phyloP scores from a whole-genome alignment of 805 yeast species.

The Kurtzmaniella fragi region DNA sequence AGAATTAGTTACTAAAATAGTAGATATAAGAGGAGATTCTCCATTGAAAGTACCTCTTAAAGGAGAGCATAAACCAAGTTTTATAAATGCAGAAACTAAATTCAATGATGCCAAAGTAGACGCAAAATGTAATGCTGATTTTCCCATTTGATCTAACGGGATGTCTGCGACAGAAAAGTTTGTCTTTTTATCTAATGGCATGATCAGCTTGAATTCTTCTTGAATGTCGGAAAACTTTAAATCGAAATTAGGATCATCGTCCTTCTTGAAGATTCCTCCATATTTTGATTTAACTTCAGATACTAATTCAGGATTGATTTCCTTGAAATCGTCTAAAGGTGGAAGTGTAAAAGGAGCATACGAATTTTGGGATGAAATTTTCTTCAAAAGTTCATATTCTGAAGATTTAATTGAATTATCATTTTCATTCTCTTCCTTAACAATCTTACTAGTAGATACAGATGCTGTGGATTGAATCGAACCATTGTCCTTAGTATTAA shows the following conservation, averaged over 20 bases:
- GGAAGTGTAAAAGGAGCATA: slow-evolving; percentile 35
- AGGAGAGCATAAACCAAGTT: slow-evolving; percentile 32
- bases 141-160: slow-evolving; percentile 34
- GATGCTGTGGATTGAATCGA: background rate
- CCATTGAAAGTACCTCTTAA: slow-evolving; percentile 35
- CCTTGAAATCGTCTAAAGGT: slow-evolving; percentile 14
- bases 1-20: slow-evolving; percentile 79
- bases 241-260: slow-evolving; percentile 14
- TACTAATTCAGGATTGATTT: slow-evolving; percentile 20
- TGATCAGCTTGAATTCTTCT: slow-evolving; percentile 16
- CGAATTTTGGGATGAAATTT: slow-evolving; percentile 14
- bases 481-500: background rate
- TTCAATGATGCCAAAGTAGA: slow-evolving; percentile 33
- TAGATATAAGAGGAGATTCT: slow-evolving; percentile 50
- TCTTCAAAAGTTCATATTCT: slow-evolving; percentile 1
- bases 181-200: slow-evolving; percentile 12
- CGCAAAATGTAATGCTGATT: slow-evolving; percentile 41
- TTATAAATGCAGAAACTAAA: slow-evolving; percentile 29
- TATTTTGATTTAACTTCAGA: slow-evolving; percentile 29
- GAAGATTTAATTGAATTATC: background rate
- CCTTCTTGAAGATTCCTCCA: slow-evolving; percentile 32
- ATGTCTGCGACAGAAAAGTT: slow-evolving; percentile 19
- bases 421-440: background rate
- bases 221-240: slow-evolving; percentile 19
- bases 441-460: background rate